Percentiles rank a stretch among this genome's conserved stretches.
Evolutionary conservation across 1,284 basidiomycete genomes (phyloP).

Genomic region (Trametes pubescens): DNA sequence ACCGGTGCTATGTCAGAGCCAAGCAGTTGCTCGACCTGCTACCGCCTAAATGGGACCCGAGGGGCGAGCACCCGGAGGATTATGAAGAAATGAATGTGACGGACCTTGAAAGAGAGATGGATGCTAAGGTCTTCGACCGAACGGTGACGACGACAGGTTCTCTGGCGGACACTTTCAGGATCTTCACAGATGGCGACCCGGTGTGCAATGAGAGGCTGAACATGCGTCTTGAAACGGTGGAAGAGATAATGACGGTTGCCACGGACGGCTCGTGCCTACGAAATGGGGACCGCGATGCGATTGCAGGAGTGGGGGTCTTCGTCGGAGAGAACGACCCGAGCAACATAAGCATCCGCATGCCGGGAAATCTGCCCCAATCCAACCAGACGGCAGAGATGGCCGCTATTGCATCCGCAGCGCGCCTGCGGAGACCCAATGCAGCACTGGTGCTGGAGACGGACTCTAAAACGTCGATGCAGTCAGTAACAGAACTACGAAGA

Average conservation of each 20-base stretch:
- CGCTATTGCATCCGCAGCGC: too few species aligned
- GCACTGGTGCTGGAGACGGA: too few species aligned
- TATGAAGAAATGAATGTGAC: conserved; percentile 9
- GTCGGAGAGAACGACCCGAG: not conserved
- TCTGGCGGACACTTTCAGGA: conserved; percentile 7
- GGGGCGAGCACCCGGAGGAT: conserved; percentile 11
- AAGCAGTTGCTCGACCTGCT: conserved; percentile 7
- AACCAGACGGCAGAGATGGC: conserved; percentile 32
- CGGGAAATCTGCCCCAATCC: conserved; percentile 3
- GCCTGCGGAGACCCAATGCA: too few species aligned
- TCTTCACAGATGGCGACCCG: not conserved
- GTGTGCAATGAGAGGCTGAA: not conserved
- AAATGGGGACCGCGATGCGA: conserved; percentile 28
- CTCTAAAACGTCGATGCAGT: too few species aligned
- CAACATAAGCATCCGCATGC: conserved; percentile 15
- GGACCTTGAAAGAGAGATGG: too few species aligned
- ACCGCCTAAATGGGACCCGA: conserved; percentile 23
- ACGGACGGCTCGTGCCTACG: conserved; percentile 41
- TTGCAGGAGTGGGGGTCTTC: conserved; percentile 28
- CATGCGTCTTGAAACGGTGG: too few species aligned
- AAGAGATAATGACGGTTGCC: too few species aligned
- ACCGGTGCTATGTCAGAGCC: not conserved
- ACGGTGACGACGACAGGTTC: too few species aligned
- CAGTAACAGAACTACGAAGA: too few species aligned
- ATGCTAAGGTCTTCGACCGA: too few species aligned